phyloP scores from a whole-genome alignment of 495 filamentous ascomycete genomes.

The Hypomontagnella monticulosa region DNA sequence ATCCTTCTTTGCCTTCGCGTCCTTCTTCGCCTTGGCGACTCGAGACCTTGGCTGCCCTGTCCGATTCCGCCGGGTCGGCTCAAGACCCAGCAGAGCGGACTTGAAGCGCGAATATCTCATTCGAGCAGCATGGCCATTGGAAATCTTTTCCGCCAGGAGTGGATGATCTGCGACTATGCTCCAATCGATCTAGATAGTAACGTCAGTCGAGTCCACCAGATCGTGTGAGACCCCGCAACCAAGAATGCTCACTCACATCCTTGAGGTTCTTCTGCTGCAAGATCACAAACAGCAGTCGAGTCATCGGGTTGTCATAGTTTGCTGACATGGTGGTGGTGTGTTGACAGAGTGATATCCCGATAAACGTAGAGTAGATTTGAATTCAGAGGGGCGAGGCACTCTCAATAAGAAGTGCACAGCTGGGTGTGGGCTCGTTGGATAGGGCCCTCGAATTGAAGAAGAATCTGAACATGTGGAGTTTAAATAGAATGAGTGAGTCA shows the following conservation, averaged over 20 bases:
- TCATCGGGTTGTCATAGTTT: constrained; percentile 62
- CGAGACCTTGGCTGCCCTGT: constrained; percentile 45
- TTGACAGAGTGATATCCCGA: constrained; percentile 9
- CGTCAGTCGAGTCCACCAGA: constrained; percentile 8
- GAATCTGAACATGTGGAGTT: constrained; percentile 40
- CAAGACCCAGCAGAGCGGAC: constrained; percentile 51
- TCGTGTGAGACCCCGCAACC: background rate
- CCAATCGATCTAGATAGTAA: constrained; percentile 72
- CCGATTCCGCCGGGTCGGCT: constrained; percentile 54
- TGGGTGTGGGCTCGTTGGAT: constrained; percentile 32
- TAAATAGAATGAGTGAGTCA: constrained; percentile 51
- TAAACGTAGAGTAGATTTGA: constrained; percentile 3
- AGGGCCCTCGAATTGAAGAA: constrained; percentile 28
- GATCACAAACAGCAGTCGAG: constrained; percentile 77
- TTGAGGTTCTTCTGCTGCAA: constrained; percentile 79
- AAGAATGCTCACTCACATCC: constrained; percentile 60
- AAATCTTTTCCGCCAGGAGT: constrained; percentile 65
- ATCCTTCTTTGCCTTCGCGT: constrained; percentile 45
- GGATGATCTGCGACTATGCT: constrained; percentile 68
- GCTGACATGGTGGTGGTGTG: constrained; percentile 51
- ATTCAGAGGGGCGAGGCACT: constrained; percentile 26
- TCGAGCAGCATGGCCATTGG: constrained; percentile 82
- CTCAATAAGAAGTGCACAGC: constrained; percentile 45
- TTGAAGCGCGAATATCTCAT: constrained; percentile 81
- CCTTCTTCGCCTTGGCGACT: constrained; percentile 55